Base-by-base conservation (phyloP, 2,329 filamentous ascomycete species). In the Verruconis gallopava region DNA sequence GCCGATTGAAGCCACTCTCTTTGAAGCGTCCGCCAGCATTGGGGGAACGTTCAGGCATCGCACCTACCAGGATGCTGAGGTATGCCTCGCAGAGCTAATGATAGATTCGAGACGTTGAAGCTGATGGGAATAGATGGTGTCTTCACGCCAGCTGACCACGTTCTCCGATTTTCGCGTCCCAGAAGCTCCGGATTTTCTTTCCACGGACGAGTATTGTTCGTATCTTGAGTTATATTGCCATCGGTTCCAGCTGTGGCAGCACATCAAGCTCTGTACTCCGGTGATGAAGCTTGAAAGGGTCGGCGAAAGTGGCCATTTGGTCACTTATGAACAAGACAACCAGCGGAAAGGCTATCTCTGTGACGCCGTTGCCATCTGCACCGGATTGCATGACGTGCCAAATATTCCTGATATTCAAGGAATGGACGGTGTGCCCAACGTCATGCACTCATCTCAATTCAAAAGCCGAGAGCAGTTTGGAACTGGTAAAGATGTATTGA, bases 321-420 rank as follows among this genome's bases (percentile, higher is more conserved):
- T 43, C 14, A 28, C 28, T 11, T 38, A 38, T 21, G 17, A 40
- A 18, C 18, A 20, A 5, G 22, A 43, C 39, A 21, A 21, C 9
- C 15, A 43, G 25, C 17, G 20, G 19, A 18, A 15, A 12, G 37
- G 48, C 14, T 55, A 48, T 46, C 40, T 51, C 3, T 69, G 65
- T 37, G 66, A 70, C 49, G 66, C 64, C 3, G 55, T 70, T 5
- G 66, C 65, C 12, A 45, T 70, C 1, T 69, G 66, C 48, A 62
- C 63, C 0, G 67, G 66, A 0, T 51, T 69, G 17, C 61, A 70
- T 40, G 61, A 63, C n/a, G 50, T 52, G 6, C 65, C 65, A 3
- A 53, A 54, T 17, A 59, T 65, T 3, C 62, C 65, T 0, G 5
- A 50, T 2, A 55, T 70, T 21, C 36, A 54, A 4, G 67, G 67